A percentile compares a stretch with the other conserved stretches of the same genome.
phyloP scores from a whole-genome alignment of 805 yeast species.

The Metschnikowia proteae region DNA sequence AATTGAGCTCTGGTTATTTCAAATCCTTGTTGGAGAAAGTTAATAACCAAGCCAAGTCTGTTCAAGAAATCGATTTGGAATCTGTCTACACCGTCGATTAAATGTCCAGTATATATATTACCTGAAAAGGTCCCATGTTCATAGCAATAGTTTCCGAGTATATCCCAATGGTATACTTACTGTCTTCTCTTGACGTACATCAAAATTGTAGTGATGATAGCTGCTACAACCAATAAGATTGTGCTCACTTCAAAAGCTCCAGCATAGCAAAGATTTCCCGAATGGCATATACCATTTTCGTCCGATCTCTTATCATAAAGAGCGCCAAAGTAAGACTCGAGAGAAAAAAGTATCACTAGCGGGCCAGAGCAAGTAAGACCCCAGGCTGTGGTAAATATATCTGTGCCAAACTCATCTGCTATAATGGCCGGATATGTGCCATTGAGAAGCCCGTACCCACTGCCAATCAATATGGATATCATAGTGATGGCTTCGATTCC shows the following conservation, averaged over 20 bases:
- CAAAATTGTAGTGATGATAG: slow-evolving; percentile 22
- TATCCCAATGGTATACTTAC: neutral
- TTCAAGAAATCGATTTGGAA: slow-evolving; percentile 44
- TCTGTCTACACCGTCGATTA: slow-evolving; percentile 39
- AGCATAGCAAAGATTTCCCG: slow-evolving; percentile 37
- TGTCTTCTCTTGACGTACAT: slow-evolving; percentile 25
- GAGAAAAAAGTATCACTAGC: slow-evolving; percentile 46
- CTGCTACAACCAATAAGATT: slow-evolving; percentile 25
- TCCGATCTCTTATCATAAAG: slow-evolving; percentile 47
- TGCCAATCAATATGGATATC: slow-evolving; percentile 56
- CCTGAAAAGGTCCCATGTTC: slow-evolving; percentile 24
- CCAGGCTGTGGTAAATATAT: slow-evolving; percentile 70
- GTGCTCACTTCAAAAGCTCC: slow-evolving; percentile 35
- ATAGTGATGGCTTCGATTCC: slow-evolving; percentile 21
- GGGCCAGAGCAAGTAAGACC: slow-evolving; percentile 74
- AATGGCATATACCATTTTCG: slow-evolving; percentile 37
- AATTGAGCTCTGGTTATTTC: slow-evolving; percentile 54
- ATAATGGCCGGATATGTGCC: slow-evolving; percentile 74
- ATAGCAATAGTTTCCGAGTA: slow-evolving; percentile 18
- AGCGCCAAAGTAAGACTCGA: slow-evolving; percentile 54
- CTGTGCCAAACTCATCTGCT: slow-evolving; percentile 69
- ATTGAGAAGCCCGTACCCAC: slow-evolving; percentile 65
- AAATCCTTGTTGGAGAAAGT: slow-evolving; percentile 45
- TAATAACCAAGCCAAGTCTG: slow-evolving; percentile 37
- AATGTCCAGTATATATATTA: slow-evolving; percentile 11